phyloP scores from a whole-genome alignment of 495 filamentous ascomycete genomes.

The Trichoderma virens region DNA sequence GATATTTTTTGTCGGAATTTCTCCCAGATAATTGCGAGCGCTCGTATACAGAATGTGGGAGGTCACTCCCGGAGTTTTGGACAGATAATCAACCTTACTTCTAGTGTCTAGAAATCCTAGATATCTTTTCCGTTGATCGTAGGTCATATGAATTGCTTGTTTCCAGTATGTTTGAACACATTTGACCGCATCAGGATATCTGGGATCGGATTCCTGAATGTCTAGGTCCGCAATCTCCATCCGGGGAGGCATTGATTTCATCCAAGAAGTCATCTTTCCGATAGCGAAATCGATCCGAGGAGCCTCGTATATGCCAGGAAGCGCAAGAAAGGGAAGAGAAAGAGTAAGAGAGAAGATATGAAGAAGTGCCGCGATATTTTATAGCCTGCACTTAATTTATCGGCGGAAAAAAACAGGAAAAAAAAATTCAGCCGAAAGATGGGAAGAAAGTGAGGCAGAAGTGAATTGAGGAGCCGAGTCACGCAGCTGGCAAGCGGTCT shows the following conservation, averaged over 20 bases:
- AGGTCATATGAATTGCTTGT: background rate
- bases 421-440: too few relatives aligned
- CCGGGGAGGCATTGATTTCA: background rate
- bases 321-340: too few relatives aligned
- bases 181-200: background rate
- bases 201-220: background rate
- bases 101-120: background rate
- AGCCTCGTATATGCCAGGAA: too few relatives aligned
- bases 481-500: too few relatives aligned
- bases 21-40: background rate
- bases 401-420: too few relatives aligned
- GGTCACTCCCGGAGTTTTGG: background rate
- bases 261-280: background rate
- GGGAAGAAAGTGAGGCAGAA: too few relatives aligned
- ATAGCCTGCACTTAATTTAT: too few relatives aligned
- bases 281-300: too few relatives aligned
- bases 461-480: too few relatives aligned
- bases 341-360: too few relatives aligned
- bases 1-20: background rate
- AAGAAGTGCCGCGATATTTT: too few relatives aligned
- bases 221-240: background rate
- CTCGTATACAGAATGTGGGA: background rate
- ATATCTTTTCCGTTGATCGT: background rate
- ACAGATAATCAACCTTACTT: background rate
- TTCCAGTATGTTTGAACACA: background rate